Evolutionary conservation across 1,139 yeast genomes (phyloP).

Genomic region (Debaryomyces robertsiae): DNA sequence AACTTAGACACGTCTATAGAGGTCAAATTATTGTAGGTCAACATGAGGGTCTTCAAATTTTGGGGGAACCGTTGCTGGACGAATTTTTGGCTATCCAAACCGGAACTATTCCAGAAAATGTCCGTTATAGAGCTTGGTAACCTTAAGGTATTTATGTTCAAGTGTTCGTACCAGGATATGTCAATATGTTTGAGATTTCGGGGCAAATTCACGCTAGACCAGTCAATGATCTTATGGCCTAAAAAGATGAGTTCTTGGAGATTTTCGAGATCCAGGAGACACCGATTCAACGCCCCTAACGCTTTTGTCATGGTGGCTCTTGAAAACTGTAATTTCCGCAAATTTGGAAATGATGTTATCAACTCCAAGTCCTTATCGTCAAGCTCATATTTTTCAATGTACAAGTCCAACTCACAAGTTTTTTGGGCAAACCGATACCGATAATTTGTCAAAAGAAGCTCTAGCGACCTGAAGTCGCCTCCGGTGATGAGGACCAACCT

Average conservation of each 20-base stretch:
- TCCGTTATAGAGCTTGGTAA: constrained; percentile 25
- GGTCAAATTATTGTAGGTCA: constrained; percentile 32
- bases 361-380: constrained; percentile 23
- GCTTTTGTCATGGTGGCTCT: constrained; percentile 23
- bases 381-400: constrained; percentile 31
- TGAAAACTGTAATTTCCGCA: constrained; percentile 34
- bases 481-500: constrained; percentile 33
- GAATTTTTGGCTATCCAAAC: constrained; percentile 21
- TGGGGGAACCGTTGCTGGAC: constrained; percentile 21
- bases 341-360: constrained; percentile 28
- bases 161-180: constrained; percentile 35
- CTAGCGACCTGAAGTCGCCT: constrained; percentile 35
- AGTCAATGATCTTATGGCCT: constrained; percentile 35
- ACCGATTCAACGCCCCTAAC: constrained; percentile 11
- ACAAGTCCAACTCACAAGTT: constrained; percentile 25
- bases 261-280: constrained; percentile 13
- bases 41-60: constrained; percentile 34
- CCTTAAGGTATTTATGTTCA: constrained; percentile 19
- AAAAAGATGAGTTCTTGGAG: constrained; percentile 32
- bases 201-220: constrained; percentile 30
- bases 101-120: constrained; percentile 36
- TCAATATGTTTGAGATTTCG: constrained; percentile 32
- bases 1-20: constrained; percentile 25
- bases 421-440: constrained; percentile 18
- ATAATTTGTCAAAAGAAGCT: constrained; percentile 25